Percentiles rank a stretch among this genome's conserved stretches.
These are phyloP conservation scores for Eurotiales sp. DNA, from an alignment of 2,329 filamentous ascomycete species.

Conservation along the genomic window DNA sequence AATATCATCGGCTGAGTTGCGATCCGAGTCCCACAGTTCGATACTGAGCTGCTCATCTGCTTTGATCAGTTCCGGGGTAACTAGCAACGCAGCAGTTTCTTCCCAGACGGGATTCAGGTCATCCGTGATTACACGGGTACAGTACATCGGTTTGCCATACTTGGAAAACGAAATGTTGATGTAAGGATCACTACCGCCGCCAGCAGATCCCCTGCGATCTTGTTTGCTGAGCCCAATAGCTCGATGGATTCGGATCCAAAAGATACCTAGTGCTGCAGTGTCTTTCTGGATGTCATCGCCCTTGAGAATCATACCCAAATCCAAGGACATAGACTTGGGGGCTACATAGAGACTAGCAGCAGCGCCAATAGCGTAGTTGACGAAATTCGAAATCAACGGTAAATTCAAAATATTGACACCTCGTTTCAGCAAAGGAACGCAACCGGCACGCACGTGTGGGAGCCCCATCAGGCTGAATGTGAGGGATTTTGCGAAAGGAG, in stretches of 20 bases:
- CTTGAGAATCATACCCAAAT: conserved; percentile 83
- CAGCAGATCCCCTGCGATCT: conserved; percentile 73
- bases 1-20: conserved; percentile 87
- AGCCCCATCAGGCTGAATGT: conserved; percentile 94
- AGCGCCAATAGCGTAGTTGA: conserved; percentile 88
- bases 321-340: conserved; percentile 88
- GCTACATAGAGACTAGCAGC: conserved; percentile 89
- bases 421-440: conserved; percentile 85
- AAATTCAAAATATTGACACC: conserved; percentile 89
- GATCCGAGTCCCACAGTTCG: conserved; percentile 94
- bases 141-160: conserved; percentile 96
- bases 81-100: conserved; percentile 78
- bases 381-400: conserved; percentile 90
- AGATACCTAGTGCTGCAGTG: conserved; percentile 76
- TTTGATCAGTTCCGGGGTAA: conserved; percentile 86
- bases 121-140: conserved; percentile 91
- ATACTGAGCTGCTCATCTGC: conserved; percentile 89
- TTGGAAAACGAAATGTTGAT: conserved; percentile 94
- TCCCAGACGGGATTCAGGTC: conserved; percentile 91
- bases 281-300: conserved; percentile 90
- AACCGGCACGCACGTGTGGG: conserved; percentile 84
- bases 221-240: conserved; percentile 88
- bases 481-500: conserved; percentile 86
- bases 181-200: conserved; percentile 90
- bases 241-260: conserved; percentile 89